Percentiles rank a stretch among this genome's conserved stretches.
These are phyloP conservation scores for Ustilago tritici DNA, from an alignment of 1,284 basidiomycete species.

Conservation along the genomic window DNA sequence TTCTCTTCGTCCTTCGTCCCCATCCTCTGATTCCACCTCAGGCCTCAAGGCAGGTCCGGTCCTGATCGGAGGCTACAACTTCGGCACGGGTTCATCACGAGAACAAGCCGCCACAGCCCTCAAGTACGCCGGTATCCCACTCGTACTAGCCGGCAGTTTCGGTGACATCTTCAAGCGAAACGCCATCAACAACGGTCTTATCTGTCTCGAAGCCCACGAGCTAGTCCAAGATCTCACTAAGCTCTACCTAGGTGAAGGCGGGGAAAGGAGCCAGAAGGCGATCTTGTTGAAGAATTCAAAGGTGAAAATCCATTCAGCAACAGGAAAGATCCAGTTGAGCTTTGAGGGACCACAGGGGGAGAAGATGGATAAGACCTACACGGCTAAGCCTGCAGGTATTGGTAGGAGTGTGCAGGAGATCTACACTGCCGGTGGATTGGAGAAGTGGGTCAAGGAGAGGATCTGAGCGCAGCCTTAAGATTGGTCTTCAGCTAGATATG, in stretches of 20 bases:
- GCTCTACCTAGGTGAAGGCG: slow-evolving; percentile 77
- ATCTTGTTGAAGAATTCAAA: slow-evolving; percentile 57
- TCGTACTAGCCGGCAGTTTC: slow-evolving; percentile 95
- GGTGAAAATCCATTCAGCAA: slow-evolving; percentile 48
- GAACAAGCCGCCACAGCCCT: slow-evolving; percentile 98
- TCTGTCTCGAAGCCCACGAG: slow-evolving; percentile 91
- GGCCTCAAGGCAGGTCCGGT: slow-evolving; percentile 74
- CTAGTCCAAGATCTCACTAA: slow-evolving; percentile 86
- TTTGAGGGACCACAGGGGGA: slow-evolving; percentile 30
- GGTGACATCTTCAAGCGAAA: slow-evolving; percentile 99
- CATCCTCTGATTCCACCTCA: neutral
- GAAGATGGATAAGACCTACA: slow-evolving; percentile 38
- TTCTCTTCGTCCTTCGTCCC: slow-evolving; percentile 71
- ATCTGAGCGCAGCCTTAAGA: slow-evolving; percentile 17
- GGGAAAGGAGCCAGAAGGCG: slow-evolving; percentile 72
- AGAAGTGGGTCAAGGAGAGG: slow-evolving; percentile 66
- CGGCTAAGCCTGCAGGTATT: slow-evolving; percentile 64
- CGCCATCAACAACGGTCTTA: slow-evolving; percentile 97
- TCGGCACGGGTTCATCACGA: slow-evolving; percentile 97
- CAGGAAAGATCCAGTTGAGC: slow-evolving; percentile 39
- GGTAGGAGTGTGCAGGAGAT: slow-evolving; percentile 68
- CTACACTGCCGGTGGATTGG: slow-evolving; percentile 66
- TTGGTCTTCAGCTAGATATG: neutral
- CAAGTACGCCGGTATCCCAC: slow-evolving; percentile 89
- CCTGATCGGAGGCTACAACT: slow-evolving; percentile 95